A percentile compares a stretch with the other conserved stretches of the same genome.
Conservation (phyloP, 106 monocot species). For the Agapanthus africanus region DNA sequence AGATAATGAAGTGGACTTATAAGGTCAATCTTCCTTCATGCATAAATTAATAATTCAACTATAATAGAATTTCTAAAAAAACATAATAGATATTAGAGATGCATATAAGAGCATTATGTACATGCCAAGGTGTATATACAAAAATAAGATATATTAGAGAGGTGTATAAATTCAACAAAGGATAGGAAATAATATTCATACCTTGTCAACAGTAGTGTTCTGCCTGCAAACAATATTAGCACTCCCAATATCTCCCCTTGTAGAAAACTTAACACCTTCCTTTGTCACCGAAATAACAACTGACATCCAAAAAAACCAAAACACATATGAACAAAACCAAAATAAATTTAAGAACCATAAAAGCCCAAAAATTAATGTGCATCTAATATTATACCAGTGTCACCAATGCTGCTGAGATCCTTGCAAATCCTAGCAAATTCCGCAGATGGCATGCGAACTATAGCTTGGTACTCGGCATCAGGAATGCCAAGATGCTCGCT, state of each 20-base stretch:
- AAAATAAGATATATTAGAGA: too few relatives aligned
- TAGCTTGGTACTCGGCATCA: slow-evolving; percentile 64
- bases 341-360: too few relatives aligned
- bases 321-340: background rate
- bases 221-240: slow-evolving; percentile 80
- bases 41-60: too few relatives aligned
- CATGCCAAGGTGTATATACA: too few relatives aligned
- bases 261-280: slow-evolving; percentile 87
- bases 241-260: slow-evolving; percentile 68
- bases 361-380: background rate
- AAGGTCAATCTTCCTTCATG: too few relatives aligned
- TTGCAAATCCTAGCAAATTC: slow-evolving; percentile 64
- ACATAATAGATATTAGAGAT: too few relatives aligned
- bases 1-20: too few relatives aligned
- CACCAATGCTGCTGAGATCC: slow-evolving; percentile 66
- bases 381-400: slow-evolving; percentile 33
- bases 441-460: slow-evolving; percentile 54
- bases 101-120: too few relatives aligned
- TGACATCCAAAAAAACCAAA: slow-evolving; percentile 12
- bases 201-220: slow-evolving; percentile 81
- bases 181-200: background rate
- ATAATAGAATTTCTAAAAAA: too few relatives aligned
- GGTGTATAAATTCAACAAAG: background rate
- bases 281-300: slow-evolving; percentile 91
- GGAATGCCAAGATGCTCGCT: slow-evolving; percentile 70